Evolutionary conservation across 768 basidiomycete species (phyloP), one percentile per base, ranked within the genome.

Genomic region (Sarcodon aspratus): DNA sequence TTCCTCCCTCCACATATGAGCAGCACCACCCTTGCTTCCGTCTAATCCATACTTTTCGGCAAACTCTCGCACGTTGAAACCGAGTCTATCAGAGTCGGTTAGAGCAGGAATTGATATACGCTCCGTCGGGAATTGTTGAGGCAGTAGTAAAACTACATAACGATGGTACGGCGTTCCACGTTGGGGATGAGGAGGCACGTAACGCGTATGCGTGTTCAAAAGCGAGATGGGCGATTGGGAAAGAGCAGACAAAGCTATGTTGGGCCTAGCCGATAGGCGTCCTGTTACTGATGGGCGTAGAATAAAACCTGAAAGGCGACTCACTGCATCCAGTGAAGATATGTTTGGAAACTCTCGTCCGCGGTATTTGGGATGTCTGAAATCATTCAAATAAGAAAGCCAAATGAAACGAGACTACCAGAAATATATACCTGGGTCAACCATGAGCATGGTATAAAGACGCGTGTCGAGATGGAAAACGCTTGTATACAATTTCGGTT

Each of bases 121-220:
- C 54, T 57, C 53, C 9, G 54, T 54, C 0, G 61, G 55, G 9
- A 71, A 66, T 33, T 76, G 70, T 56, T 95, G 91, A 9, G 79
- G 81, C 44, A 94, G 72, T 31, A 95, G 68, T 31, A 95, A 68
- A 40, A 84, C 55, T 8, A 80, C 76, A 63, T 95, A 96, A 52
- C 95, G 90, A 66, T 99, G 95, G 65, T 89, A 92, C 0, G 80
- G 79, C 9, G 92, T 85, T 45, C 93, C 92, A 35, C 76, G 76
- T 61, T 91, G 86, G 3, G 95, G 95, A 55, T 96, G 92, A 4
- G 94, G 96, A 6, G 95, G 87, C 54, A 94, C 70, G 63, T 94
- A 97, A 21, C 68, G 66, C 6, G 84, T 85, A 61, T 87, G 85
- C 1, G 70, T 63, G 53, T 73, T 58, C 35, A 70, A 58, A 3